Evolutionary conservation across 768 basidiomycete species (phyloP), one percentile per base, ranked within the genome.

Genomic region (Psilocybe sp.): DNA sequence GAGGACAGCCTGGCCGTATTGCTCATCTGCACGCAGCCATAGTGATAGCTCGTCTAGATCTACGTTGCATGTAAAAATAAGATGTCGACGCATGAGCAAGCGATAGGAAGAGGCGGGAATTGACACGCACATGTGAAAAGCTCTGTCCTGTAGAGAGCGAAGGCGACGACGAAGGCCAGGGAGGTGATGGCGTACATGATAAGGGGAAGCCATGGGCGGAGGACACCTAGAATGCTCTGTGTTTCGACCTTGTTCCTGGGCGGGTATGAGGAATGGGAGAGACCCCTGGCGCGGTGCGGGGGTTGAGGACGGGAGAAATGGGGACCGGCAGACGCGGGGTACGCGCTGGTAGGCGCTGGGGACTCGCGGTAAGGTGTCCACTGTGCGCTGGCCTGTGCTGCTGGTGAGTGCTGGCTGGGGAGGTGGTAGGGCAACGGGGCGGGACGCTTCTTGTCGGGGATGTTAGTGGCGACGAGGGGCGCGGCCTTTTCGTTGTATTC

Each of bases 11-110:
- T 90, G 83, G 42, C 94, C 94, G 64, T 81, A 79, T 51, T 80
- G 75, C 51, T 80, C 78, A 64, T 91, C 84, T 32, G 74, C 76
- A 60, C 82, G 83, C 44, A 96, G 74, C 81, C 87, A 89, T 53
- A 79, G 77, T 23, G 93, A 85, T 33, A 96, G 75, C 35, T 84
- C 71, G 69, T 97, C 94, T 34, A 97, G 84, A 50, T 78, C 93
- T 94, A 61, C n/a, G 23, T 28, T 10, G 41, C 16, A 19, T 38
- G 44, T 47, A 42, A 53, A 44, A 47, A 38, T 20, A 50, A 31
- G 54, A 51, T 31, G n/a, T n/a, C n/a, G 16, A 46, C 51, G 38
- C 19, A 36, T 38, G 5, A 11, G 14, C 14, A 33, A 38, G 38
- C 32, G 13, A 23, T 32, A 44, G 34, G 14, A n/a, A 45, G 28